Evolutionary conservation across 352 stramenopile genomes (phyloP).

Genomic region (Phytopythium helicoides): DNA sequence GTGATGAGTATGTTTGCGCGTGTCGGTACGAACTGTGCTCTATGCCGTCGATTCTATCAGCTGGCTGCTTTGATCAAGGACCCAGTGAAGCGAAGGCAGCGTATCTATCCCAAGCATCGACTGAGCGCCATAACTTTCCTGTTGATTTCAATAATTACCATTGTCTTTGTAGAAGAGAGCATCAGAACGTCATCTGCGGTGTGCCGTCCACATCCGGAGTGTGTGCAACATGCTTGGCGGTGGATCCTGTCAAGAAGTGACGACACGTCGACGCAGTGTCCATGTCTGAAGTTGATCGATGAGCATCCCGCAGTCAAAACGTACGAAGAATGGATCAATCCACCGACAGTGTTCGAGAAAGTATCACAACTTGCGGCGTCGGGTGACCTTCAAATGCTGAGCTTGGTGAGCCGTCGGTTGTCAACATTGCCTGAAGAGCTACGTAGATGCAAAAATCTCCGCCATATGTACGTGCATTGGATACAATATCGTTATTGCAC

Average conservation of each 20-base stretch:
- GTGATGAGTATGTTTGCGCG: constrained; percentile 20
- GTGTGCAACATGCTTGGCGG: constrained; percentile 16
- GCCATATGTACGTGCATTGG: constrained; percentile 17
- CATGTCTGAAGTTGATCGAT: constrained; percentile 35
- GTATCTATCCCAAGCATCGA: constrained; percentile 13
- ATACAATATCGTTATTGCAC: too few relatives aligned
- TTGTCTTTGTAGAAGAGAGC: constrained; percentile 10
- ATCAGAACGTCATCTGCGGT: constrained; percentile 7
- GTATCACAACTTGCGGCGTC: constrained; percentile 12
- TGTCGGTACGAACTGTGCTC: constrained; percentile 21
- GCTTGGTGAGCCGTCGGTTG: constrained; percentile 24
- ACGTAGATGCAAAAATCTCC: constrained; percentile 17
- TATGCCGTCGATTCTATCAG: constrained; percentile 19
- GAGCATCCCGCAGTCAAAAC: constrained; percentile 6
- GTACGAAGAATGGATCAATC: constrained; percentile 24
- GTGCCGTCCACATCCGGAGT: constrained; percentile 15
- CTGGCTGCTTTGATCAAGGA: constrained; percentile 10
- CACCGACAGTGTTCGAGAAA: constrained; percentile 18
- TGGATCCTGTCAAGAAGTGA: constrained; percentile 8
- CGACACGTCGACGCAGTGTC: constrained; percentile 19
- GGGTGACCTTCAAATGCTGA: constrained; percentile 21
- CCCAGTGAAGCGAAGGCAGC: not conserved
- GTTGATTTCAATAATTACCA: not conserved
- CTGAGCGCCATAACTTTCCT: constrained; percentile 9
- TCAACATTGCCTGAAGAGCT: constrained; percentile 20